These are phyloP conservation scores for Suhomyces pyralidae DNA, from an alignment of 805 yeast genomes.

Conservation along the genomic window DNA sequence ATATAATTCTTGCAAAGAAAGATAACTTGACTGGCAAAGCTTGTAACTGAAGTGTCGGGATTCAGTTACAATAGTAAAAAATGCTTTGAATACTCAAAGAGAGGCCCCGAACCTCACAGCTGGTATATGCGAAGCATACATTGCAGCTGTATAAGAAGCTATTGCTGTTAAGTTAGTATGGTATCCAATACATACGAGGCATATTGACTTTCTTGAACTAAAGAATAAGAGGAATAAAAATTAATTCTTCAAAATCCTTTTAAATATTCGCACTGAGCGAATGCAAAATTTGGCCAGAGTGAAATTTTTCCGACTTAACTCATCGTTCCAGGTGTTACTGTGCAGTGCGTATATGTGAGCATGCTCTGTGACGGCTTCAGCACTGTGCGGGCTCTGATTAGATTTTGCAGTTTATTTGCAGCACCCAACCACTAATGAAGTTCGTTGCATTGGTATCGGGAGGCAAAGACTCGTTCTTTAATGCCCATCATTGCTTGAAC, in stretches of 20 bases:
- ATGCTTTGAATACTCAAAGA: slow-evolving; percentile 17
- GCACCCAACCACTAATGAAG: slow-evolving; percentile 53
- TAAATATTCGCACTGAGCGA: not conserved
- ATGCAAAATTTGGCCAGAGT: not conserved
- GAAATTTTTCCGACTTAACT: not conserved
- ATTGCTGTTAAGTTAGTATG: slow-evolving; percentile 3
- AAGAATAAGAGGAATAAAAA: slow-evolving; percentile 2
- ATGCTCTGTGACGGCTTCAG: not conserved
- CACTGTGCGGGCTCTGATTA: not conserved
- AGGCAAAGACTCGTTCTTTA: slow-evolving; percentile 93
- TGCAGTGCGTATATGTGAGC: not conserved
- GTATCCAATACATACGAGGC: slow-evolving; percentile 55
- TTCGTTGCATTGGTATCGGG: slow-evolving; percentile 91
- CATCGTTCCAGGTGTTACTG: not conserved
- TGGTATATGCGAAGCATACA: not conserved
- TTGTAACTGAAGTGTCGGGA: slow-evolving; percentile 85
- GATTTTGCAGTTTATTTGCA: not conserved
- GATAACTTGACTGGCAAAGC: slow-evolving; percentile 7
- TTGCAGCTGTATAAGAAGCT: not conserved
- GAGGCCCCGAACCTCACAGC: slow-evolving; percentile 75
- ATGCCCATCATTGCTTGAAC: slow-evolving; percentile 78
- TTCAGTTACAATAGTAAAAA: slow-evolving; percentile 55
- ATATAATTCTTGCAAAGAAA: not conserved
- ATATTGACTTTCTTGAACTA: slow-evolving; percentile 37
- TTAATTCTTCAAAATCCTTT: slow-evolving; percentile 1